A percentile compares a stretch with the other conserved stretches of the same genome.
Conservation (phyloP, 2,329 filamentous ascomycete genomes). For the Periconia digitata region DNA sequence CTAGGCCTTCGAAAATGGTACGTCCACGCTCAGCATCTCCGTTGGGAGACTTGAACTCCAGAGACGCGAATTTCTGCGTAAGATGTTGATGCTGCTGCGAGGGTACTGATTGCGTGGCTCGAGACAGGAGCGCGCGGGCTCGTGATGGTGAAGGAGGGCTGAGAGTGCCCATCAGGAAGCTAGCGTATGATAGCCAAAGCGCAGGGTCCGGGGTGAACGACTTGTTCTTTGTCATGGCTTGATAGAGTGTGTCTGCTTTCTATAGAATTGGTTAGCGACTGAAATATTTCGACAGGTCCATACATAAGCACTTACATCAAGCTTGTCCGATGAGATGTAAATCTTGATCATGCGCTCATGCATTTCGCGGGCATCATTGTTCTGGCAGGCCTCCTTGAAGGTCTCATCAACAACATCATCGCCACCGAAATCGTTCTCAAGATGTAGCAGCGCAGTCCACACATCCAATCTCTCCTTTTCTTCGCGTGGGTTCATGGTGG, state of each 20-base stretch:
- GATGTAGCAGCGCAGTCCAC: constrained; percentile 91
- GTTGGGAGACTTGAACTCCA: constrained; percentile 83
- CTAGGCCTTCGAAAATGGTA: constrained; percentile 88
- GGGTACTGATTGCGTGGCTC: constrained; percentile 82
- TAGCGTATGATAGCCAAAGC: constrained; percentile 93
- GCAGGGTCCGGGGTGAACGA: constrained; percentile 71
- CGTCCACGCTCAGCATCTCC: constrained; percentile 89
- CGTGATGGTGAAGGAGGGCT: constrained; percentile 73
- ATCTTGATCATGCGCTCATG: constrained; percentile 89
- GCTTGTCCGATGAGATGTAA: constrained; percentile 88
- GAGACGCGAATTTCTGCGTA: constrained; percentile 83
- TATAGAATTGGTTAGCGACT: constrained; percentile 45
- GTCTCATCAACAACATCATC: constrained; percentile 80
- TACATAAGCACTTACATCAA: constrained; percentile 63
- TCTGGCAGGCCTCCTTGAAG: constrained; percentile 90
- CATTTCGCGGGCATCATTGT: constrained; percentile 89
- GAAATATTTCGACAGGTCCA: constrained; percentile 4
- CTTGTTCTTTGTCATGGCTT: constrained; percentile 84
- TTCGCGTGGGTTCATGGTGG: constrained; percentile 87
- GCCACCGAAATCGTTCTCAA: constrained; percentile 87
- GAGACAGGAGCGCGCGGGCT: constrained; percentile 74
- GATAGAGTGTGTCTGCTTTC: constrained; percentile 88
- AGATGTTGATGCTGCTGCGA: constrained; percentile 69
- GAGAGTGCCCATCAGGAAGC: constrained; percentile 79
- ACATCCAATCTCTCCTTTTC: constrained; percentile 92